Percentiles rank a stretch among this genome's conserved stretches.
phyloP scores from a whole-genome alignment of 345 rosid species.

The Acer negundo region DNA sequence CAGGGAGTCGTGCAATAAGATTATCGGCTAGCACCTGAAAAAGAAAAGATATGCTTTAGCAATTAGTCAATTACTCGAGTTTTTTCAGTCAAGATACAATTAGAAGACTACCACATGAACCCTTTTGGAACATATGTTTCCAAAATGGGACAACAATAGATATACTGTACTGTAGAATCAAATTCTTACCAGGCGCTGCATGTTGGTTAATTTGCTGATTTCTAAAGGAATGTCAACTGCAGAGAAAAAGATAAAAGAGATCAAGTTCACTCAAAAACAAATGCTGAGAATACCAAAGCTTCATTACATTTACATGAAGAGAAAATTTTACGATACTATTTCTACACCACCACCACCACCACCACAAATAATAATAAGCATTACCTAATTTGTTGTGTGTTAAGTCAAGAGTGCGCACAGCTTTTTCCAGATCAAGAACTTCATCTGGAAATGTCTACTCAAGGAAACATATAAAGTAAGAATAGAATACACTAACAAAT shows the following conservation, averaged over 20 bases:
- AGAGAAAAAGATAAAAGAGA: slow-evolving; percentile 23
- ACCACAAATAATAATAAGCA: not conserved
- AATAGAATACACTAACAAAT: not conserved
- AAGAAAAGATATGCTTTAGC: slow-evolving; percentile 13
- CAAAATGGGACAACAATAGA: not conserved
- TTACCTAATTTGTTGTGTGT: slow-evolving; percentile 86
- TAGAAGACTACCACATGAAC: not conserved
- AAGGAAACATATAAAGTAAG: slow-evolving; percentile 29
- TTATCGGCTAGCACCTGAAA: slow-evolving; percentile 75
- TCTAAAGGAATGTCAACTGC: slow-evolving; percentile 88
- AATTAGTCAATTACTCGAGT: not conserved
- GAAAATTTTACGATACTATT: not conserved
- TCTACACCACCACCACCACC: not conserved
- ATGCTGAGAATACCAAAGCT: not conserved
- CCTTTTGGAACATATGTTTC: not conserved
- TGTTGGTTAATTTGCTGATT: slow-evolving; percentile 70
- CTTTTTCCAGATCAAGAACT: slow-evolving; percentile 65
- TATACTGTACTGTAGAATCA: not conserved
- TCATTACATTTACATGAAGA: not conserved
- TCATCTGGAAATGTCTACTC: slow-evolving; percentile 83
- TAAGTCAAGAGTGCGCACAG: slow-evolving; percentile 88
- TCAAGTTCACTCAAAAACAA: slow-evolving; percentile 2
- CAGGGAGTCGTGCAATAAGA: slow-evolving; percentile 67
- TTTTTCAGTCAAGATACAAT: not conserved
- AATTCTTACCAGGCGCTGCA: slow-evolving; percentile 83